A percentile compares a stretch with the other conserved stretches of the same genome.
phyloP scores from a whole-genome alignment of 306 rosid species.

The Astragalus membranaceus region DNA sequence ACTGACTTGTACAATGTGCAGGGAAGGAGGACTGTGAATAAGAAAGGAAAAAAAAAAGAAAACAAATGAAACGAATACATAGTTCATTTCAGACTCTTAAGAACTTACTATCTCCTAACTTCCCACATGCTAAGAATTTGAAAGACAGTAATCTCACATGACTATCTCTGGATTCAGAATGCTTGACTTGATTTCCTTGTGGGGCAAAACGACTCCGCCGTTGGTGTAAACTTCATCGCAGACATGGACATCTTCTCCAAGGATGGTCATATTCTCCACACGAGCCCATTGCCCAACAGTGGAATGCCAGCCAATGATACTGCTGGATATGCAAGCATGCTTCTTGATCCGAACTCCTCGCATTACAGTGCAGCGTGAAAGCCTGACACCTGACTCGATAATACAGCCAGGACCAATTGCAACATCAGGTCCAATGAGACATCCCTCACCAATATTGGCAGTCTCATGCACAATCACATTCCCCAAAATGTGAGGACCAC shows the following conservation, averaged over 20 bases:
- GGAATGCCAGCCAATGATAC: slow-evolving; percentile 97
- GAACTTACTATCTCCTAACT: slow-evolving; percentile 11
- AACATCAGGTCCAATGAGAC: slow-evolving; percentile 97
- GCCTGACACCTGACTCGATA: slow-evolving; percentile 88
- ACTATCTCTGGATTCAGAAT: slow-evolving; percentile 96
- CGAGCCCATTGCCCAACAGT: slow-evolving; percentile 99
- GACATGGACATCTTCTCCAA: slow-evolving; percentile 96
- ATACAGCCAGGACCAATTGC: slow-evolving; percentile 93
- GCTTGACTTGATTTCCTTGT: slow-evolving; percentile 93
- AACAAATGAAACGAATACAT: background rate
- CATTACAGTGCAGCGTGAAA: slow-evolving; percentile 91
- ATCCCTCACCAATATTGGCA: slow-evolving; percentile 87
- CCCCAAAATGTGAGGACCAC: slow-evolving; percentile 77
- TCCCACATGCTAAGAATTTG: slow-evolving; percentile 3
- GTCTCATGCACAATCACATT: slow-evolving; percentile 87
- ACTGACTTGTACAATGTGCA: slow-evolving; percentile 14
- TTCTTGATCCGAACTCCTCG: slow-evolving; percentile 80
- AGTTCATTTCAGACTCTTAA: slow-evolving; percentile 13
- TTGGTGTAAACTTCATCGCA: slow-evolving; percentile 89
- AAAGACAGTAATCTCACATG: slow-evolving; percentile 46
- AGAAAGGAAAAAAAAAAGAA: background rate
- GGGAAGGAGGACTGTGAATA: background rate
- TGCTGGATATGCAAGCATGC: slow-evolving; percentile 87
- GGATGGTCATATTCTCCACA: slow-evolving; percentile 91
- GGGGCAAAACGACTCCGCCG: slow-evolving; percentile 95